Evolutionary conservation across 2,329 filamentous ascomycete genomes (phyloP), one percentile per base, ranked within the genome.

Genomic region (Ophiostoma piceae): DNA sequence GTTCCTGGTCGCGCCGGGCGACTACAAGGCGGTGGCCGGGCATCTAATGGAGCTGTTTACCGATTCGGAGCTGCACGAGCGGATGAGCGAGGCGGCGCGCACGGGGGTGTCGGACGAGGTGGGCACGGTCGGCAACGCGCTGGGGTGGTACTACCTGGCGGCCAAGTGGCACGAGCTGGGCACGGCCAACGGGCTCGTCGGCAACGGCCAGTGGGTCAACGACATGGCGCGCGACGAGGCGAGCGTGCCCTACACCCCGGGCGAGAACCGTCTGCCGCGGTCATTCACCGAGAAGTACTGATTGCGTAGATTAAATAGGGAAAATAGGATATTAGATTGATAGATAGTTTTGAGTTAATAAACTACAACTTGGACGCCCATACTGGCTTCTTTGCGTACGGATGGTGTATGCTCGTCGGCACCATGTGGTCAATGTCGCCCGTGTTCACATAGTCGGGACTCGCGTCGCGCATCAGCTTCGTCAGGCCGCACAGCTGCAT

Each of bases 111-210:
- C 88, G 71, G 92, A 95, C 76, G 92, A 95, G 77, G 90, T 94
- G 0, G 87, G 89, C 72, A 95, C 92, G 0, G 90, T 93, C 0
- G 92, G 92, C 0, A 94, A 94, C 77, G 88, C 89, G 1, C 80
- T 94, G 14, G 83, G 82, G 29, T 95, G 91, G 91, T 85, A 92
- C 77, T 94, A 92, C 77, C 82, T 95, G n/a, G 90, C 89, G 0
- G 85, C 87, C 74, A 87, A 86, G 76, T 83, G 90, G 77, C 81
- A 84, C 29, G 85, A 88, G 74, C 79, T 82, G 0, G 85, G 85
- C 32, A 76, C 78, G 1, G 81, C 86, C 74, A 78, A 79, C 19
- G 80, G 81, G 0, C 77, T 92, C 29, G 80, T 82, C 71, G 89
- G 89, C 0, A 80, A 88, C 66, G 86, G 84, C 72, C 82, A 79